phyloP scores from a whole-genome alignment of 2,329 filamentous ascomycete genomes.

The Colletotrichum magnum region DNA sequence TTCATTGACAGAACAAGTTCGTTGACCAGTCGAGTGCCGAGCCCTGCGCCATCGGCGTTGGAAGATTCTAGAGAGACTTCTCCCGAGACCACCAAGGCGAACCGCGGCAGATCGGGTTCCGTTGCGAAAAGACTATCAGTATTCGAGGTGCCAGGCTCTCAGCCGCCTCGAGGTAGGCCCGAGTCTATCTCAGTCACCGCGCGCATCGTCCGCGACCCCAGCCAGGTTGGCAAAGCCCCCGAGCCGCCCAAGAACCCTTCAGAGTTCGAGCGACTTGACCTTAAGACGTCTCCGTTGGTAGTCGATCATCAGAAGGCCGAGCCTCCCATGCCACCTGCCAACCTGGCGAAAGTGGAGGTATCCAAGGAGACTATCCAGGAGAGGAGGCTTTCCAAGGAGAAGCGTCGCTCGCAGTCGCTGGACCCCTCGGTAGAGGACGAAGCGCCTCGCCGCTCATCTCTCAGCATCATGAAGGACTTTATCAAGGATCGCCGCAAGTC shows the following conservation, averaged over 20 bases:
- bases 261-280: constrained; percentile 64
- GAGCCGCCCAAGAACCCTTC: constrained; percentile 58
- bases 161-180: constrained; percentile 64
- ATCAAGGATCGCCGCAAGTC: constrained; percentile 72
- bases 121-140: constrained; percentile 69
- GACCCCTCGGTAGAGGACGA: constrained; percentile 53
- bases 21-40: constrained; percentile 47
- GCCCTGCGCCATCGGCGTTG: constrained; percentile 52
- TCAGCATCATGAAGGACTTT: constrained; percentile 72
- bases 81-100: constrained; percentile 56
- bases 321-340: constrained; percentile 47
- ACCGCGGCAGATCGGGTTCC: constrained; percentile 66
- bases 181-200: constrained; percentile 93
- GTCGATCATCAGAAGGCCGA: constrained; percentile 68
- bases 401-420: constrained; percentile 52
- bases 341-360: constrained; percentile 44
- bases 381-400: constrained; percentile 60
- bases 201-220: constrained; percentile 80
- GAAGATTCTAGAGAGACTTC: constrained; percentile 62
- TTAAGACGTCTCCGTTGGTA: constrained; percentile 72
- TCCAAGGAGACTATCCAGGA: constrained; percentile 64
- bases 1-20: constrained; percentile 60
- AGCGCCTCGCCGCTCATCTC: constrained; percentile 68
- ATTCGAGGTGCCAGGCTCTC: constrained; percentile 60
- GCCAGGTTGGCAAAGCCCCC: constrained; percentile 57